Conservation (phyloP, 208 protist species). For the Crithidia brevicula region DNA sequence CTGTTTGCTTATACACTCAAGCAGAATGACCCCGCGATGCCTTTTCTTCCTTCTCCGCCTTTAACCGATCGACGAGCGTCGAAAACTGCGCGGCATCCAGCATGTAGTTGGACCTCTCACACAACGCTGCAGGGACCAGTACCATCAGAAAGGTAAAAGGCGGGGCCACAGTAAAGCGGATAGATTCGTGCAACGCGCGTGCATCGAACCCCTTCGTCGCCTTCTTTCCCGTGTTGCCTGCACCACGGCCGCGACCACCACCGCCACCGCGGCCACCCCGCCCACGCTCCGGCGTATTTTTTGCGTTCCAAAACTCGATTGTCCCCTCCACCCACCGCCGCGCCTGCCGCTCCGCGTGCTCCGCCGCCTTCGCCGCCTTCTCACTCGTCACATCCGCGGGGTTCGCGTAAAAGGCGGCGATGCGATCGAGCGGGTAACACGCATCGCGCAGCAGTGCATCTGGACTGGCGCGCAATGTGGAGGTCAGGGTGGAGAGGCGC, state of each 20-base stretch:
- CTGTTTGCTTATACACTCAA: no score
- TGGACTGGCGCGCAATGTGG: slow-evolving; percentile 20
- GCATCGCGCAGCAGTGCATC: slow-evolving; percentile 32
- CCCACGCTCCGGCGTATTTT: neutral
- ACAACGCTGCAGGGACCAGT: slow-evolving; percentile 38
- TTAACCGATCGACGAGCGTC: slow-evolving; percentile 38
- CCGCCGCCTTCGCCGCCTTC: neutral
- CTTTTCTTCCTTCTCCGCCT: slow-evolving; percentile 14
- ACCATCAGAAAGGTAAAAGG: slow-evolving; percentile 61
- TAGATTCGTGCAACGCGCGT: slow-evolving; percentile 7
- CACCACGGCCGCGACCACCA: slow-evolving; percentile 1
- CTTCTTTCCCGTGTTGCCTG: no score
- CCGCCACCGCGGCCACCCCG: slow-evolving; percentile 9
- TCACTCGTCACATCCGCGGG: neutral
- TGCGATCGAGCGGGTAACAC: slow-evolving; percentile 30
- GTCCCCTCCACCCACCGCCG: slow-evolving; percentile 49
- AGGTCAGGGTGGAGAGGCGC: neutral
- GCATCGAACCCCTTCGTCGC: slow-evolving; percentile 2
- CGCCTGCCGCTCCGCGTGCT: slow-evolving; percentile 22
- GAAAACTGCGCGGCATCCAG: slow-evolving; percentile 35
- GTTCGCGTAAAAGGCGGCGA: slow-evolving; percentile 13
- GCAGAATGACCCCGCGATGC: neutral
- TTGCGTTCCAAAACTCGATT: slow-evolving; percentile 25
- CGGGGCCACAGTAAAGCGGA: slow-evolving; percentile 30
- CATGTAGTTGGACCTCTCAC: slow-evolving; percentile 35